Conservation (phyloP, 768 basidiomycete genomes). For the Cyclocybe cylindracea region DNA sequence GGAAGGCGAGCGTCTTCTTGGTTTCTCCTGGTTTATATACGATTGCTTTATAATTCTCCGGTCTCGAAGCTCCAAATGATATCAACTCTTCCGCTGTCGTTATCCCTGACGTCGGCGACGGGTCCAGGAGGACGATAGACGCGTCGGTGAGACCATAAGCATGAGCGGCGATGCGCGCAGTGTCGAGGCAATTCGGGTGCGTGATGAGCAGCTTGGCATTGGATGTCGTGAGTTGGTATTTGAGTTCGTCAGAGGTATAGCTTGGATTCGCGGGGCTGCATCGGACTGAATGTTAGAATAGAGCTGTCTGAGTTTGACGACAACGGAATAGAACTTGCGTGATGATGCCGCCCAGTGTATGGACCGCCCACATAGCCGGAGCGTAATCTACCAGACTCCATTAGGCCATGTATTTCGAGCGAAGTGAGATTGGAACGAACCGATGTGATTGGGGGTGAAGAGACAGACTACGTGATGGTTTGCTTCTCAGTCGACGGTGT, state of each 20-base stretch:
- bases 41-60: conserved; percentile 44
- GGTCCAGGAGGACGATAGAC: conserved; percentile 40
- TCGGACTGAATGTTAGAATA: conserved; percentile 12
- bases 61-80: conserved; percentile 33
- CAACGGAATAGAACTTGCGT: conserved; percentile 41
- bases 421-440: conserved; percentile 31
- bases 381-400: conserved; percentile 46
- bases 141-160: conserved; percentile 40
- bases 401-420: neutral
- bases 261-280: conserved; percentile 62
- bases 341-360: conserved; percentile 56
- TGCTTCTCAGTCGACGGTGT: neutral
- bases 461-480: conserved; percentile 47
- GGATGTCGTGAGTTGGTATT: conserved; percentile 52
- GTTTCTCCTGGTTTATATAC: conserved; percentile 57
- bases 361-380: conserved; percentile 58
- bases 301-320: neutral
- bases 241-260: conserved; percentile 58
- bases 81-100: conserved; percentile 50
- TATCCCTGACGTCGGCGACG: conserved; percentile 10
- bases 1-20: conserved; percentile 61
- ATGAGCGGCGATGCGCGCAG: conserved; percentile 46
- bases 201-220: conserved; percentile 49
- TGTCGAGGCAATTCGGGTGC: conserved; percentile 43
- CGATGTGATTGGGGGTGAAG: conserved; percentile 64